These are phyloP conservation scores for Lipomyces spencermartinsiae DNA, from an alignment of 805 yeast species.

Conservation along the genomic window DNA sequence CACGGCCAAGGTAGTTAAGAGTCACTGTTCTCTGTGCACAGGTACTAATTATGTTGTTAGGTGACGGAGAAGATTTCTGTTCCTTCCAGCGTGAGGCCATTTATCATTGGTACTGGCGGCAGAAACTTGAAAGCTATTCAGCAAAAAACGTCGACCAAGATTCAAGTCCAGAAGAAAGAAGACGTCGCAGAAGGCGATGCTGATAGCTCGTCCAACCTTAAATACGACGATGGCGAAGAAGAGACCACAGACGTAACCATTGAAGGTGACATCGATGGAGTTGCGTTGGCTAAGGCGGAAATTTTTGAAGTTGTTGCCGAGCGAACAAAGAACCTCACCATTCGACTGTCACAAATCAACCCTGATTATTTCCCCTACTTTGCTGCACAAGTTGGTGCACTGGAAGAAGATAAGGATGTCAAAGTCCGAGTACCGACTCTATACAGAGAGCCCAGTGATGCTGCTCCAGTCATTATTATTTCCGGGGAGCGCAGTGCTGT, in stretches of 20 bases:
- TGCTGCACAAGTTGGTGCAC: conserved; percentile 46
- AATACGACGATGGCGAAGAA: conserved; percentile 65
- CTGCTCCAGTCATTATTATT: conserved; percentile 54
- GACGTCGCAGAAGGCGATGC: conserved; percentile 37
- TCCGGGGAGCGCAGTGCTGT: conserved; percentile 77
- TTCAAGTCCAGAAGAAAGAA: conserved; percentile 62
- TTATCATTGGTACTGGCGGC: conserved; percentile 88
- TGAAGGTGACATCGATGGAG: conserved; percentile 86
- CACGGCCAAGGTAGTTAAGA: conserved; percentile 65
- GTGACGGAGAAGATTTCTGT: conserved; percentile 59
- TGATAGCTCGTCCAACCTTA: conserved; percentile 40
- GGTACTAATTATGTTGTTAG: conserved; percentile 2
- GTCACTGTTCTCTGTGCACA: not conserved
- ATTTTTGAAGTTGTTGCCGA: conserved; percentile 77
- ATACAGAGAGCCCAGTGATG: not conserved
- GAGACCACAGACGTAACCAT: conserved; percentile 66
- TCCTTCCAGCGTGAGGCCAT: conserved; percentile 78
- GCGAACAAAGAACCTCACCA: conserved; percentile 40
- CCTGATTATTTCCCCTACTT: conserved; percentile 44
- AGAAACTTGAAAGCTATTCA: conserved; percentile 78
- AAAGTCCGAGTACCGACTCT: conserved; percentile 37
- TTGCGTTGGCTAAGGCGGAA: conserved; percentile 69
- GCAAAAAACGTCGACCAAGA: conserved; percentile 67
- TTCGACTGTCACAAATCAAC: conserved; percentile 37
- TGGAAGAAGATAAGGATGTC: conserved; percentile 44